Conservation (phyloP, 108 stramenopile species). For the Pseudonitzschia delicatissima region DNA sequence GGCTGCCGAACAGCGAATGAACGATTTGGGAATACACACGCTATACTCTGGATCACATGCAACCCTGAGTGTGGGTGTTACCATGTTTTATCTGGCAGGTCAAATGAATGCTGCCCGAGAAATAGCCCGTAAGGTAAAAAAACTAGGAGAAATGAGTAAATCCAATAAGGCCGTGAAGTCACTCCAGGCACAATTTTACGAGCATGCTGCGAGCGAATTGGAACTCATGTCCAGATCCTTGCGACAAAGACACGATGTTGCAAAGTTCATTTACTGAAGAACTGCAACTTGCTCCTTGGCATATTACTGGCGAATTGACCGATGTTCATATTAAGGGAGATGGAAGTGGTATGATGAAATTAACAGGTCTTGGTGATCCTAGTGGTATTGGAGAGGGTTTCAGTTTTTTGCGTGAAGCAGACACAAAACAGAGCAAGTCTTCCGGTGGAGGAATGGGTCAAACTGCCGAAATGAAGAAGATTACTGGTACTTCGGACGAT, state of each 20-base stretch:
- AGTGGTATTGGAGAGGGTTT: conserved; percentile 80
- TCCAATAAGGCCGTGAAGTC: conserved; percentile 38
- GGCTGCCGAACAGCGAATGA: conserved; percentile 59
- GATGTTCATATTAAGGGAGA: conserved; percentile 85
- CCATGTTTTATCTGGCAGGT: conserved; percentile 74
- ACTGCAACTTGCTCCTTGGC: conserved; percentile 80
- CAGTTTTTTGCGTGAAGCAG: conserved; percentile 68
- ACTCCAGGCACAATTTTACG: conserved; percentile 47
- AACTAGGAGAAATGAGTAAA: conserved; percentile 53
- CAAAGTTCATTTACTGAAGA: conserved; percentile 88
- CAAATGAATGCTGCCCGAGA: conserved; percentile 62
- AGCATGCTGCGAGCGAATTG: conserved; percentile 60
- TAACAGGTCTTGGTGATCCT: conserved; percentile 89
- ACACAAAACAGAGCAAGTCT: conserved; percentile 61
- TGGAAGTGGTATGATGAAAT: conserved; percentile 81
- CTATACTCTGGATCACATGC: conserved; percentile 60
- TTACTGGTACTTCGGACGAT: conserved; percentile 86
- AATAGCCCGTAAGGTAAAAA: conserved; percentile 56
- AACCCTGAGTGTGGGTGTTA: conserved; percentile 58
- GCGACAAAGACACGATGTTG: conserved; percentile 73
- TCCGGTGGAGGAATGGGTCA: conserved; percentile 37
- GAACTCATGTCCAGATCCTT: conserved; percentile 59
- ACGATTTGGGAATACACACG: conserved; percentile 76
- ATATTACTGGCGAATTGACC: conserved; percentile 79
- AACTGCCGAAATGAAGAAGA: conserved; percentile 80